A percentile compares a stretch with the other conserved stretches of the same genome.
Evolutionary conservation across 2,329 filamentous ascomycete species (phyloP).

Genomic region (Alternaria burnsii): DNA sequence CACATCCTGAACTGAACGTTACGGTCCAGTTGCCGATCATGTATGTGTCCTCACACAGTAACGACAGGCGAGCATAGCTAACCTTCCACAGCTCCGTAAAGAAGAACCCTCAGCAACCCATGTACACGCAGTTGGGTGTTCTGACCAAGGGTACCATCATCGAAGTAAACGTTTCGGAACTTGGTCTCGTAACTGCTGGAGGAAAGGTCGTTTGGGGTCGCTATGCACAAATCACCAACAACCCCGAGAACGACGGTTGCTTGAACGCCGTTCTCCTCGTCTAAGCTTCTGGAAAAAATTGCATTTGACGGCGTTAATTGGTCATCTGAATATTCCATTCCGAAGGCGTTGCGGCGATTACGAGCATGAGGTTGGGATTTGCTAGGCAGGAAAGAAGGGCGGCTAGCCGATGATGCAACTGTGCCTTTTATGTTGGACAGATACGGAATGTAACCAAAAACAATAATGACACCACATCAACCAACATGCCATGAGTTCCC

Average conservation of each 20-base stretch:
- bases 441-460: neutral
- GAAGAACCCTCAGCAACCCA: constrained; percentile 86
- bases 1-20: constrained; percentile 80
- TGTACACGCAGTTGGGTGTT: constrained; percentile 93
- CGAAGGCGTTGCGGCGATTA: constrained; percentile 18
- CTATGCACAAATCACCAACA: constrained; percentile 50
- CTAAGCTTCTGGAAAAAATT: constrained; percentile 24
- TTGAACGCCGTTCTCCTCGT: constrained; percentile 50
- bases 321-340: constrained; percentile 3
- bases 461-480: neutral
- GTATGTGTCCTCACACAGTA: neutral
- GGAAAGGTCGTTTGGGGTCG: constrained; percentile 71
- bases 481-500: neutral
- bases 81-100: constrained; percentile 61
- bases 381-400: neutral
- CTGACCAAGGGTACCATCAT: constrained; percentile 66
- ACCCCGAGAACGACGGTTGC: constrained; percentile 52
- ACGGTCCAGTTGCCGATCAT: constrained; percentile 79
- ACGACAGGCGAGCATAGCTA: neutral
- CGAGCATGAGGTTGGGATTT: neutral
- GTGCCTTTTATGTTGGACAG: neutral
- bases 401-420: neutral
- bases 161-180: constrained; percentile 92
- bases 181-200: constrained; percentile 87
- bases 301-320: constrained; percentile 26